A percentile compares a stretch with the other conserved stretches of the same genome.
Evolutionary conservation across 441 rosid genomes (phyloP).

Genomic region (Gossypium schwendimanii): DNA sequence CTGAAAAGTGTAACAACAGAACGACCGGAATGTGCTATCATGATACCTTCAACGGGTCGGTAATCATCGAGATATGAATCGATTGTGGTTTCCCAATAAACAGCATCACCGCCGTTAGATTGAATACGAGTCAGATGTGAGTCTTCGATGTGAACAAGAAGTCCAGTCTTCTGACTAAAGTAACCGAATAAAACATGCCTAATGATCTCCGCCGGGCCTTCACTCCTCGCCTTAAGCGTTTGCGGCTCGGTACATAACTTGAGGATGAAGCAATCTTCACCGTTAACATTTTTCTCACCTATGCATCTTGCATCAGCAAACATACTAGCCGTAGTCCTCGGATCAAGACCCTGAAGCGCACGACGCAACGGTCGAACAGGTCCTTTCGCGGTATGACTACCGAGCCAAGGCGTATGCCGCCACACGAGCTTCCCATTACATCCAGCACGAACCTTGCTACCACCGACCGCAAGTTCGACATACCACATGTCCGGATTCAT

Average conservation of each 20-base stretch:
- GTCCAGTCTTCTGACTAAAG: slow-evolving; percentile 92
- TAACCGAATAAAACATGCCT: slow-evolving; percentile 85
- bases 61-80: slow-evolving; percentile 71
- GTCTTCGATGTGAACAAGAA: slow-evolving; percentile 75
- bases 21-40: slow-evolving; percentile 88
- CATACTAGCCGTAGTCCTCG: slow-evolving; percentile 70
- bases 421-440: slow-evolving; percentile 97
- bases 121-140: slow-evolving; percentile 88
- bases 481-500: slow-evolving; percentile 98
- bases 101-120: slow-evolving; percentile 77
- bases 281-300: slow-evolving; percentile 72
- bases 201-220: slow-evolving; percentile 86
- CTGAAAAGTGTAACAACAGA: slow-evolving; percentile 76
- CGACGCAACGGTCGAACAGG: slow-evolving; percentile 94
- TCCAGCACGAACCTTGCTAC: slow-evolving; percentile 86
- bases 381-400: slow-evolving; percentile 84
- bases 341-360: slow-evolving; percentile 96
- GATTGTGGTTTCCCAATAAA: slow-evolving; percentile 91
- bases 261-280: slow-evolving; percentile 88
- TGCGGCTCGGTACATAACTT: slow-evolving; percentile 68
- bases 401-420: slow-evolving; percentile 96
- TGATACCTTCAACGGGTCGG: slow-evolving; percentile 74
- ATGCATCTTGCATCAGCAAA: slow-evolving; percentile 74
- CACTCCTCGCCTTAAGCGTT: slow-evolving; percentile 70
- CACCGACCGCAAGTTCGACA: slow-evolving; percentile 83